Evolutionary conservation across 176 grass and related monocot genomes (phyloP).

Genomic region (maize (Zea mays)): Zm-B73-REFERENCE-NAM-5.0 NC_050098.1:164083001-164083500

Average conservation of each 20-base stretch:
- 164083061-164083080: background rate
- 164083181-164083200: background rate
- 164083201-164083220: background rate
- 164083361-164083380: background rate
- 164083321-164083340: background rate
- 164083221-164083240: background rate
- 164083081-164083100: no score
- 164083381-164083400: constrained; percentile 40
- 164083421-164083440: constrained; percentile 37
- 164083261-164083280: constrained; percentile 1
- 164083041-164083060: background rate
- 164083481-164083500: background rate
- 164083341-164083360: background rate
- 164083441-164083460: constrained; percentile 17
- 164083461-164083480: background rate
- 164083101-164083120: background rate
- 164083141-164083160: background rate
- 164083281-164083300: constrained; percentile 41
- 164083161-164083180: background rate
- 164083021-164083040: background rate
- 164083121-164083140: background rate
- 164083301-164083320: constrained; percentile 41
- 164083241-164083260: background rate
- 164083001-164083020: constrained; percentile 1
- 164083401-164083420: constrained; percentile 39